These are phyloP conservation scores for Exophiala sp. DNA, from an alignment of 2,329 filamentous ascomycete species.

Conservation along the genomic window DNA sequence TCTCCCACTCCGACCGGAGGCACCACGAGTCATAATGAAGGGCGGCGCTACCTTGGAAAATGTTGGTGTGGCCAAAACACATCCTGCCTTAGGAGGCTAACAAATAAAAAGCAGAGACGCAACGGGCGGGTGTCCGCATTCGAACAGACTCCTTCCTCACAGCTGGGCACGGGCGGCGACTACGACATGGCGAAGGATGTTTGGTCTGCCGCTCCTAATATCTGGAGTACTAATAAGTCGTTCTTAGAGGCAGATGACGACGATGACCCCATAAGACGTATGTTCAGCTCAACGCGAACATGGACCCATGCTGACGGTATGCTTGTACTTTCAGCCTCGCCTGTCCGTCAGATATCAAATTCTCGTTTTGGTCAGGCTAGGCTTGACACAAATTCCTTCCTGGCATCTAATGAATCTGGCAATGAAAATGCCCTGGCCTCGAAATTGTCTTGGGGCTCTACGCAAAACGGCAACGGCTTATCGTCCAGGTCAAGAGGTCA, in stretches of 20 bases:
- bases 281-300: slow-evolving; percentile 8
- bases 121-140: slow-evolving; percentile 11
- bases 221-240: slow-evolving; percentile 49
- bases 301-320: slow-evolving; percentile 6
- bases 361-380: slow-evolving; percentile 8
- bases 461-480: slow-evolving; percentile 5
- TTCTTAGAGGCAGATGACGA: slow-evolving; percentile 45
- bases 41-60: slow-evolving; percentile 36
- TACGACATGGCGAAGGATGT: slow-evolving; percentile 41
- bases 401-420: slow-evolving; percentile 8
- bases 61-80: slow-evolving; percentile 30
- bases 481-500: slow-evolving; percentile 10
- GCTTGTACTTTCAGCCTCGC: slow-evolving; percentile 14
- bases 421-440: slow-evolving; percentile 15
- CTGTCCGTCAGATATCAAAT: slow-evolving; percentile 15
- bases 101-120: slow-evolving; percentile 7
- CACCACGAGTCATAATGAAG: slow-evolving; percentile 38
- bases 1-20: slow-evolving; percentile 7
- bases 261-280: slow-evolving; percentile 47
- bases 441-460: slow-evolving; percentile 14
- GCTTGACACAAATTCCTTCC: slow-evolving; percentile 7
- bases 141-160: slow-evolving; percentile 13
- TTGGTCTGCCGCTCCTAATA: slow-evolving; percentile 40
- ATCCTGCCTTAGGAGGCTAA: slow-evolving; percentile 5
- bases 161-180: slow-evolving; percentile 35